A percentile compares a stretch with the other conserved stretches of the same genome.
These are phyloP conservation scores for Ilex aquifolium DNA, from an alignment of 257 asterid species.

Conservation along the genomic window DNA sequence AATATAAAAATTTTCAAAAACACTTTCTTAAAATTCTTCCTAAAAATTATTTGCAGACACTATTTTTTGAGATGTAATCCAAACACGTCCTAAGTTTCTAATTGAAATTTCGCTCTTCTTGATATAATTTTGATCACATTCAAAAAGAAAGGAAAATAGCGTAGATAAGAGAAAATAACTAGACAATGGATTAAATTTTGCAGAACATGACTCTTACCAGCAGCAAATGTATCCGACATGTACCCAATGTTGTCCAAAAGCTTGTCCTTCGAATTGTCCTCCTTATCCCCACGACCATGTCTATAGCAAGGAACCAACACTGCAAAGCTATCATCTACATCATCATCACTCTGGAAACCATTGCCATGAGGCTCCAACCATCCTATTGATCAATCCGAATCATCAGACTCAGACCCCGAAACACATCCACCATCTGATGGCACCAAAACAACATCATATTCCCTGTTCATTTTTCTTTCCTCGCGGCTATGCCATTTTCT, in stretches of 20 bases:
- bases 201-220: slow-evolving; percentile 22
- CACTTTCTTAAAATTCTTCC: too few species aligned
- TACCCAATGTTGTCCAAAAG: slow-evolving; percentile 20
- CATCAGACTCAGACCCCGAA: slow-evolving; percentile 52
- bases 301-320: slow-evolving; percentile 52
- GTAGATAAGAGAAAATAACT: background rate
- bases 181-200: background rate
- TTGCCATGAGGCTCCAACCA: slow-evolving; percentile 52
- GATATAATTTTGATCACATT: too few species aligned
- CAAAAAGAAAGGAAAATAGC: too few species aligned
- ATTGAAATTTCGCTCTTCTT: too few species aligned
- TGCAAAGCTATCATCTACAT: slow-evolving; percentile 38
- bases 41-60: too few species aligned
- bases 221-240: slow-evolving; percentile 26
- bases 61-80: too few species aligned
- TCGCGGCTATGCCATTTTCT: slow-evolving; percentile 37
- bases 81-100: too few species aligned
- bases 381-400: slow-evolving; percentile 50
- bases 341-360: slow-evolving; percentile 28
- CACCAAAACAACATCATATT: slow-evolving; percentile 41
- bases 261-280: slow-evolving; percentile 22
- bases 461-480: slow-evolving; percentile 38
- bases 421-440: slow-evolving; percentile 52
- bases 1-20: too few species aligned
- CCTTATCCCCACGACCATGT: slow-evolving; percentile 17